These are phyloP conservation scores for Hygrocybe punicea DNA, from an alignment of 768 basidiomycete species.

Conservation along the genomic window DNA sequence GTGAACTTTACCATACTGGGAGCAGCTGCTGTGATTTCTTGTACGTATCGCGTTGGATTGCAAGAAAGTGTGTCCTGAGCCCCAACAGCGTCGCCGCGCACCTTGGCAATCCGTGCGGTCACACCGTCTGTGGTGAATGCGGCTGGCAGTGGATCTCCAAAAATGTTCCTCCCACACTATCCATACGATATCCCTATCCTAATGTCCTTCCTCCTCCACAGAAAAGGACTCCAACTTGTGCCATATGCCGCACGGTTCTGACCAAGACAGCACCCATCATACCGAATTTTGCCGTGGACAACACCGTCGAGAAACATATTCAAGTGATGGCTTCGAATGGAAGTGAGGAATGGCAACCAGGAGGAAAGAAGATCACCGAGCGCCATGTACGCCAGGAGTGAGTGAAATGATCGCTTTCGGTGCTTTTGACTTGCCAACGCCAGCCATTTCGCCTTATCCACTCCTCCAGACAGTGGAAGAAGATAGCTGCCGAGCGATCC, in stretches of 20 bases:
- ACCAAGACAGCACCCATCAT: slow-evolving; percentile 45
- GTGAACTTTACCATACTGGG: slow-evolving; percentile 6
- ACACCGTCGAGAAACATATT: slow-evolving; percentile 58
- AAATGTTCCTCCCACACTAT: slow-evolving; percentile 40
- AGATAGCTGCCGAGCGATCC: slow-evolving; percentile 19
- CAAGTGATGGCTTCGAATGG: slow-evolving; percentile 44
- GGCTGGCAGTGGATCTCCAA: slow-evolving; percentile 55
- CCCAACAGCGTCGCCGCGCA: slow-evolving; percentile 56
- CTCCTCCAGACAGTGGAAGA: slow-evolving; percentile 5
- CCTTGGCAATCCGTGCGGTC: slow-evolving; percentile 68
- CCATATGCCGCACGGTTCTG: slow-evolving; percentile 56
- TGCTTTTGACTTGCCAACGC: background rate
- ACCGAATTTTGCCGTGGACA: slow-evolving; percentile 63
- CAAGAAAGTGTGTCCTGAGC: background rate
- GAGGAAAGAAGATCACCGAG: slow-evolving; percentile 46
- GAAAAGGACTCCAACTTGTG: slow-evolving; percentile 47
- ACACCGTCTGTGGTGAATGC: slow-evolving; percentile 68
- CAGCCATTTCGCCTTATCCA: background rate
- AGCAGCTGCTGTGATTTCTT: slow-evolving; percentile 68
- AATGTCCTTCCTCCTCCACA: slow-evolving; percentile 14
- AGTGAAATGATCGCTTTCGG: slow-evolving; percentile 18
- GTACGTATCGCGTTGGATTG: slow-evolving; percentile 30
- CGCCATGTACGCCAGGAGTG: slow-evolving; percentile 57
- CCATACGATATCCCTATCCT: background rate
- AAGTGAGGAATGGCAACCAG: slow-evolving; percentile 49